These are phyloP conservation scores for Microdochium paspali DNA, from an alignment of 2,329 filamentous ascomycete species.

Conservation along the genomic window DNA sequence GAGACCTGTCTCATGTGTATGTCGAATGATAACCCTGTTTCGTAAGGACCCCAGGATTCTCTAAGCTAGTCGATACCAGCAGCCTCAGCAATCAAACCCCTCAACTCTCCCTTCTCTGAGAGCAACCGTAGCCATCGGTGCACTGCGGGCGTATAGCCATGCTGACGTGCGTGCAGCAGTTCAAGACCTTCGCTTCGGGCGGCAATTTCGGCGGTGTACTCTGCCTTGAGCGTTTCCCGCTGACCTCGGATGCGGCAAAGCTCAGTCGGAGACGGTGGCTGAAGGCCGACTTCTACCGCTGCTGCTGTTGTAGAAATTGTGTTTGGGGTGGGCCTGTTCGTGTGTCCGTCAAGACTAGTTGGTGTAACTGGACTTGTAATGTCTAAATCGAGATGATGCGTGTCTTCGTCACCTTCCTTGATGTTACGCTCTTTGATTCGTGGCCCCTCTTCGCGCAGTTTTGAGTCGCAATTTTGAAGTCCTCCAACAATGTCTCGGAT, in stretches of 20 bases:
- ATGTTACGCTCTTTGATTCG: too few species aligned
- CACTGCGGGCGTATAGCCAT: conserved; percentile 62
- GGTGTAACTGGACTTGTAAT: too few species aligned
- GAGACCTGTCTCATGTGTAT: too few species aligned
- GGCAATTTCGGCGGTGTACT: conserved; percentile 38
- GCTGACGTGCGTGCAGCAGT: conserved; percentile 44
- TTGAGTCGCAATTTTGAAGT: conserved; percentile 19
- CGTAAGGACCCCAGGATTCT: too few species aligned
- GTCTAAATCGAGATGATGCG: too few species aligned
- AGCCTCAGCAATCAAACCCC: conserved; percentile 18
- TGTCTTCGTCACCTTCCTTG: too few species aligned
- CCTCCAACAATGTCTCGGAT: conserved; percentile 36
- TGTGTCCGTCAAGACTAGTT: too few species aligned
- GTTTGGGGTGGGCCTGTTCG: too few species aligned
- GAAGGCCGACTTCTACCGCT: too few species aligned
- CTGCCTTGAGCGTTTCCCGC: conserved; percentile 29
- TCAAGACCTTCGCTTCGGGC: conserved; percentile 36
- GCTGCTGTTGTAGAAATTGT: too few species aligned
- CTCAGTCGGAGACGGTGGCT: too few species aligned
- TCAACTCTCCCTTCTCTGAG: conserved; percentile 55
- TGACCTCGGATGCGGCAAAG: conserved; percentile 14
- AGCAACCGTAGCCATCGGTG: conserved; percentile 61
- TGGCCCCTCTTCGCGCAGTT: conserved; percentile 15
- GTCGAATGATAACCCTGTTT: too few species aligned
- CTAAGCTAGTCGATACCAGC: background rate